Conservation (phyloP, 441 rosid species). For the Arabidopsis lyrata region DNA sequence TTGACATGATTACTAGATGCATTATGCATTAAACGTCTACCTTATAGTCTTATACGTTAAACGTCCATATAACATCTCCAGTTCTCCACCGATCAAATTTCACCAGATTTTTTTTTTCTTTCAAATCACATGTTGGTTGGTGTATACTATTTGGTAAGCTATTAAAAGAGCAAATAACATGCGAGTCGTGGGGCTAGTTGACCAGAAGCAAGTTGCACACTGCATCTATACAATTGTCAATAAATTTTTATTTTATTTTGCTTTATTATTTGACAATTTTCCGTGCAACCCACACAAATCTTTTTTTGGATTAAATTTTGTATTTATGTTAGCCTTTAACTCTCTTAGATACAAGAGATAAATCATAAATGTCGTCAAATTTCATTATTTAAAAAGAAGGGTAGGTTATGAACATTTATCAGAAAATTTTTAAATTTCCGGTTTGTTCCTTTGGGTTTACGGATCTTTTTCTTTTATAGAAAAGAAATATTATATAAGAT, state of each 20-base stretch:
- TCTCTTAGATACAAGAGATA: neutral
- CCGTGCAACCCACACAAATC: slow-evolving; percentile 4
- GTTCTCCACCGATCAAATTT: neutral
- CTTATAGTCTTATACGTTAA: no score
- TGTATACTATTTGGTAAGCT: neutral
- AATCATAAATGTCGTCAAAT: slow-evolving; percentile 9
- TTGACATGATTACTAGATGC: neutral
- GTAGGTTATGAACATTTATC: neutral
- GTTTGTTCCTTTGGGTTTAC: slow-evolving; percentile 2
- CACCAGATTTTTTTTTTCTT: neutral
- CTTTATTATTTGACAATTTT: neutral
- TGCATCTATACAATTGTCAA: neutral
- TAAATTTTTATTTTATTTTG: neutral
- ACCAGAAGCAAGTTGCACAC: slow-evolving; percentile 4
- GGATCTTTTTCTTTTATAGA: neutral
- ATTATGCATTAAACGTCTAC: no score
- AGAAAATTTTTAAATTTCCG: neutral
- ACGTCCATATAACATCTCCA: no score
- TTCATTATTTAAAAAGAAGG: neutral
- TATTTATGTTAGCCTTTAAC: slow-evolving; percentile 5
- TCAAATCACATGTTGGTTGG: neutral
- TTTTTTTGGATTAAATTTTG: slow-evolving; percentile 1
- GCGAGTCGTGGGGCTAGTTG: neutral
- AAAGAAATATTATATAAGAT: neutral
- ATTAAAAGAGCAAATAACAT: neutral